phyloP scores from a whole-genome alignment of 306 rosid genomes.

The Medicago lupulina region DNA sequence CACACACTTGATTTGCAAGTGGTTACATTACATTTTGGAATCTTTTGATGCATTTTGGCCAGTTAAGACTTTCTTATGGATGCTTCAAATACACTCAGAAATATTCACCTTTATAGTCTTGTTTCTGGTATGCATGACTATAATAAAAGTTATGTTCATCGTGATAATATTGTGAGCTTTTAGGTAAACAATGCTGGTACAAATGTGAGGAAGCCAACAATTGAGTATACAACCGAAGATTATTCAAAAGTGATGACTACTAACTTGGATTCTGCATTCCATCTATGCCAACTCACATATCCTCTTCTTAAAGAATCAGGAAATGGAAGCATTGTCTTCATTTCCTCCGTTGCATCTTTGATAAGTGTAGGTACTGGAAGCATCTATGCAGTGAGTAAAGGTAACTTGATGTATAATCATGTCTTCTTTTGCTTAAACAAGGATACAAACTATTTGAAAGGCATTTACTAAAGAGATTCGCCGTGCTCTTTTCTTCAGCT shows the following conservation, averaged over 20 bases:
- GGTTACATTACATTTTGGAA: too few relatives aligned
- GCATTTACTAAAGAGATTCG: neutral
- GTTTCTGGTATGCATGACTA: neutral
- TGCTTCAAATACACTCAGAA: too few relatives aligned
- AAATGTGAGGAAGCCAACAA: slow-evolving; percentile 78
- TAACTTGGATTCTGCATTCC: slow-evolving; percentile 76
- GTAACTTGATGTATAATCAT: neutral
- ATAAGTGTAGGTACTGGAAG: slow-evolving; percentile 54
- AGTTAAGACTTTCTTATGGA: too few relatives aligned
- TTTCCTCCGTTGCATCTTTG: slow-evolving; percentile 76
- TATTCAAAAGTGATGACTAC: slow-evolving; percentile 60
- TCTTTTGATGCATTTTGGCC: too few relatives aligned
- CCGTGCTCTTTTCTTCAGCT: slow-evolving; percentile 55
- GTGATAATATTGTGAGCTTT: slow-evolving; percentile 31
- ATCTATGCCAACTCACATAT: slow-evolving; percentile 54
- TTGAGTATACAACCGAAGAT: slow-evolving; percentile 73
- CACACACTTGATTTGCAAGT: too few relatives aligned
- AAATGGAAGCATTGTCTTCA: slow-evolving; percentile 77
- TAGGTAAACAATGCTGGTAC: slow-evolving; percentile 90
- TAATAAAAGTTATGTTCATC: neutral
- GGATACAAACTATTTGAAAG: neutral
- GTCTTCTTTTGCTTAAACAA: neutral
- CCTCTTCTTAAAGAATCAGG: slow-evolving; percentile 9
- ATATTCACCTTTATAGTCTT: neutral
- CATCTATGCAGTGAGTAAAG: slow-evolving; percentile 55